Base-by-base conservation (phyloP, 148 eudicot species). In the Persicaria tinctoria region DNA sequence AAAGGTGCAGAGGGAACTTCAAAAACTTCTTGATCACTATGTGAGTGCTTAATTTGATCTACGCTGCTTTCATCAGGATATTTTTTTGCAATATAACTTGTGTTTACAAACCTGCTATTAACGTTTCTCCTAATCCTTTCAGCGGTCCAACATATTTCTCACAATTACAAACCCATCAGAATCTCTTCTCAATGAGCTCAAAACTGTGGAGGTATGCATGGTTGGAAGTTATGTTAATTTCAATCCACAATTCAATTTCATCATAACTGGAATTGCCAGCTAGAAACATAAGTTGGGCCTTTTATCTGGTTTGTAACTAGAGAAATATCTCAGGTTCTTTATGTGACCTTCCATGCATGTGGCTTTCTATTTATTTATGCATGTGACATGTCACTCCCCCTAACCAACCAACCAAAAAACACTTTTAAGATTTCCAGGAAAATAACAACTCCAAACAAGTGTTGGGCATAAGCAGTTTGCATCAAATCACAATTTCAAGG, bases 151-250 rank as follows among this genome's bases (percentile, higher is more conserved):
- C 79, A 83, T 95, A 53, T 75, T 80, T 74, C 74, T 82, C 75
- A 95, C 98, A 18, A 89, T 95, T 73, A 90, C 97, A 54, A 89
- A 86, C 69, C 98, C 98, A 62, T 92, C 96, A 27, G 96, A 95
- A 74, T 95, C 97, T 56, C 97, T 95, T 81, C 87, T 95, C 53
- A 85, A 82, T 82, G 97, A 95, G 82, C 98, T 95, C 75, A 89
- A 87, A 76, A 92, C 92, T 60, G 97, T 95, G 76, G 97, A 94
- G 98, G 98, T 94, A 80, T 75, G 91, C 78, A 18, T 63, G 49
- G 20, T 20, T 75, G 63, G 44, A 66, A 41, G 8, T 66, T 66
- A 41, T 41, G 8, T 66, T 18, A 66, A 14, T 38, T 60, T 41
- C 6, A 64, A 12, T 38, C 41, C 16, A 14, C 44, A 41, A 5